Conservation (phyloP, 2,329 filamentous ascomycete species). For the Piedraia hortae region DNA sequence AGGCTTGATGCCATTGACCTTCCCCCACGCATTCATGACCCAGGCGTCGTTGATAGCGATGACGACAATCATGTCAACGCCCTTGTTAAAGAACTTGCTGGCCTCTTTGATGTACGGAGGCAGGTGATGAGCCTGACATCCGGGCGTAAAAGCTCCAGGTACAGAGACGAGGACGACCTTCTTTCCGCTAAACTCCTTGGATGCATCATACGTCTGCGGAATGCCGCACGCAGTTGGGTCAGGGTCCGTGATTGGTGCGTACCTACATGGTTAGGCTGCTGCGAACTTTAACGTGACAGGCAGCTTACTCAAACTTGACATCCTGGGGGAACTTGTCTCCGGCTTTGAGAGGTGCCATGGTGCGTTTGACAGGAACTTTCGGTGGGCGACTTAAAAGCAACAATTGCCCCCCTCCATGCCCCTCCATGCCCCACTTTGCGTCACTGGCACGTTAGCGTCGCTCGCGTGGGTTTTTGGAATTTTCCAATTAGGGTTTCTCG, state of each 20-base stretch:
- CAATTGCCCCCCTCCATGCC: too few relatives aligned
- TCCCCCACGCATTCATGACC: conserved; percentile 56
- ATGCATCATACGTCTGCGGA: conserved; percentile 52
- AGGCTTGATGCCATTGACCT: conserved; percentile 53
- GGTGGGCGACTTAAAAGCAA: too few relatives aligned
- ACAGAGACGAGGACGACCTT: conserved; percentile 44
- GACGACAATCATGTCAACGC: conserved; percentile 56
- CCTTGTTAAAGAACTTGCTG: conserved; percentile 45
- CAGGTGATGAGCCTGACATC: conserved; percentile 57
- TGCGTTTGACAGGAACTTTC: conserved; percentile 4
- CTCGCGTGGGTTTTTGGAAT: not conserved
- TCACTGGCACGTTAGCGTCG: not conserved
- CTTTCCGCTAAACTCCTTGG: conserved; percentile 44
- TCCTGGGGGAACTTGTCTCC: conserved; percentile 63
- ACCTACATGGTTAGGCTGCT: conserved; percentile 19
- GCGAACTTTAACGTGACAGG: not conserved
- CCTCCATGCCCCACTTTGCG: too few relatives aligned
- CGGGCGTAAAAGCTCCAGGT: conserved; percentile 51
- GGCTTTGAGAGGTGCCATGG: conserved; percentile 42
- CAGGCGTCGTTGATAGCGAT: conserved; percentile 49
- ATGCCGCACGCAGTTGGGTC: conserved; percentile 50
- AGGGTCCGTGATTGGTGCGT: conserved; percentile 51
- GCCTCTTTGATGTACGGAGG: conserved; percentile 53
- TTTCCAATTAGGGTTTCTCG: too few relatives aligned
- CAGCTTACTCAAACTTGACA: conserved; percentile 45